Evolutionary conservation across 805 yeast genomes (phyloP).

Genomic region (Blastobotrys robertii): DNA sequence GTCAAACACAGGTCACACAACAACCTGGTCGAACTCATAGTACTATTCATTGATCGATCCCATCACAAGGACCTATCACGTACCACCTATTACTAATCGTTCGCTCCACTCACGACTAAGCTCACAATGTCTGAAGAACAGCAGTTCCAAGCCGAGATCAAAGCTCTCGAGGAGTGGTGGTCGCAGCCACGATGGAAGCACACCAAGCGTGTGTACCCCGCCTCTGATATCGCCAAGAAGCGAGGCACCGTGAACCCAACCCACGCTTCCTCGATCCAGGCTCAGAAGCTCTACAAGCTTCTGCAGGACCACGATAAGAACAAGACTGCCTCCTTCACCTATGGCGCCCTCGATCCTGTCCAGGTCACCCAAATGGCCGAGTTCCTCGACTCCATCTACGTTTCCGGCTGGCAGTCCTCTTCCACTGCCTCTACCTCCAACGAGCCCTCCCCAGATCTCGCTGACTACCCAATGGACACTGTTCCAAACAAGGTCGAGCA

Average conservation of each 20-base stretch:
- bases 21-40: too few species aligned
- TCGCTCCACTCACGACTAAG: too few species aligned
- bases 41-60: too few species aligned
- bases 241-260: conserved; percentile 69
- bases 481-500: conserved; percentile 98
- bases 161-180: conserved; percentile 85
- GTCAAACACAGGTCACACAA: too few species aligned
- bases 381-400: conserved; percentile 84
- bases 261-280: conserved; percentile 70
- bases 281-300: conserved; percentile 68
- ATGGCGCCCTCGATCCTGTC: conserved; percentile 93
- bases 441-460: conserved; percentile 97
- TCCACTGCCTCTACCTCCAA: conserved; percentile 96
- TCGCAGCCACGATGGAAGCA: conserved; percentile 80
- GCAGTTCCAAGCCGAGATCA: conserved; percentile 56
- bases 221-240: conserved; percentile 83
- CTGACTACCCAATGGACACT: conserved; percentile 97
- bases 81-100: too few species aligned
- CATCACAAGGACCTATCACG: too few species aligned
- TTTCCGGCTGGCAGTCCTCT: conserved; percentile 98
- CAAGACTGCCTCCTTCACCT: conserved; percentile 75
- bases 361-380: conserved; percentile 96
- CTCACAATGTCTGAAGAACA: conserved; percentile 38
- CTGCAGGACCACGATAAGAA: conserved; percentile 61
- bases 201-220: conserved; percentile 78